These are phyloP conservation scores for Hypoxylon rickii DNA, from an alignment of 495 filamentous ascomycete genomes.

Conservation along the genomic window DNA sequence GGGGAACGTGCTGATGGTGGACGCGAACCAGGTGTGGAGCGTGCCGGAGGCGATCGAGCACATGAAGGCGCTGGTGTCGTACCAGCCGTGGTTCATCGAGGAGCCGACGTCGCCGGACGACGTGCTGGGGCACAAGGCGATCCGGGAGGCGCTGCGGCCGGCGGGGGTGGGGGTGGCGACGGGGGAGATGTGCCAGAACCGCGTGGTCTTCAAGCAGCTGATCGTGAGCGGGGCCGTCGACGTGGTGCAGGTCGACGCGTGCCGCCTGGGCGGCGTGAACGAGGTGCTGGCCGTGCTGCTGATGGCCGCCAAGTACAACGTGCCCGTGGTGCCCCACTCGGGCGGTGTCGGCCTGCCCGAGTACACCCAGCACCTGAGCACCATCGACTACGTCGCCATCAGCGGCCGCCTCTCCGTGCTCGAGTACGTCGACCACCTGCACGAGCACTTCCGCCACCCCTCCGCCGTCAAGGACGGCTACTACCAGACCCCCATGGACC, in stretches of 20 bases:
- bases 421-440: conserved; percentile 92
- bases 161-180: conserved; percentile 85
- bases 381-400: conserved; percentile 92
- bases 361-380: conserved; percentile 92
- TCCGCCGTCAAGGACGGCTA: conserved; percentile 80
- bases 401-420: conserved; percentile 78
- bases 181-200: conserved; percentile 96
- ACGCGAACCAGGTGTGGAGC: conserved; percentile 94
- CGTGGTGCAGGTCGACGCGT: conserved; percentile 89
- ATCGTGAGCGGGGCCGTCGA: conserved; percentile 79
- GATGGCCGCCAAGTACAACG: conserved; percentile 81
- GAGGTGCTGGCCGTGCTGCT: conserved; percentile 90
- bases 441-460: conserved; percentile 91
- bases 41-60: conserved; percentile 89
- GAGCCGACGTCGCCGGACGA: conserved; percentile 96
- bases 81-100: conserved; percentile 96
- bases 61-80: conserved; percentile 81
- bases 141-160: conserved; percentile 76
- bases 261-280: conserved; percentile 88
- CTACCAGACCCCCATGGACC: conserved; percentile 80
- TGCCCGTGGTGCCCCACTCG: conserved; percentile 86
- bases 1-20: conserved; percentile 91
- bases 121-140: conserved; percentile 83
- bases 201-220: conserved; percentile 93
- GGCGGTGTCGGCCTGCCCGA: conserved; percentile 92